Evolutionary conservation across 129 eudicot species (phyloP), one percentile per base, ranked within the genome.

Genomic region (Artemisia tridentata): DNA sequence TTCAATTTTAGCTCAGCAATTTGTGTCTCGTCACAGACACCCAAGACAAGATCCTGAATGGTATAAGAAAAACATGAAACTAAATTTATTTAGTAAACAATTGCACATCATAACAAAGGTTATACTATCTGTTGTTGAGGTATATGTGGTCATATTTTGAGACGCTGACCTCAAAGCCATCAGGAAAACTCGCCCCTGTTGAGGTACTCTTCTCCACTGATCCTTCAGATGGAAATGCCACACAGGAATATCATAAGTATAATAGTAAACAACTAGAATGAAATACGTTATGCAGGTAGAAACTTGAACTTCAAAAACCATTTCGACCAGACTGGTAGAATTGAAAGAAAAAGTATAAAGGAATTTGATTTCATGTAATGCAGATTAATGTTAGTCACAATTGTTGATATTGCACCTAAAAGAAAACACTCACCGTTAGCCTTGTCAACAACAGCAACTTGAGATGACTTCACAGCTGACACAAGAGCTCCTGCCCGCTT

Each of bases 1-100:
- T 92, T 92, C 67, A 92, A 76, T 79, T 92, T 89, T 65, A 92
- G 79, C 83, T 92, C 95, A 53, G 95, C 98, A 62, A 92, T 84
- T 71, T 87, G 84, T 15, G 98, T 92, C 75, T 86, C 95, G 43
- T 92, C 96, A 75, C 98, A 92, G 62, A 92, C 91, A 20, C 88
- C 88, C 48, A 75, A 50, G 67, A 86, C 80, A 77, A 92, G 87
- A 59, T 77, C 88, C 98, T 92, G 91, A 63, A 68, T 68, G 19
- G 53, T 67, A 34, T 48, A 54, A 70, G 72, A 2, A 56, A 20
- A 70, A 54, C 54, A 11, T 38, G 34, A 55, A 55, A 65, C 46
- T 20, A 43, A 45, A 18, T 18, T 11, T 38, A 38, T 38, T 38
- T 7, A 8, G 45, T 38, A 38, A 45, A 19, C 64, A 65, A 41